Evolutionary conservation across 331 rosid genomes (phyloP).

Genomic region (Erythrophleum ivorense): DNA sequence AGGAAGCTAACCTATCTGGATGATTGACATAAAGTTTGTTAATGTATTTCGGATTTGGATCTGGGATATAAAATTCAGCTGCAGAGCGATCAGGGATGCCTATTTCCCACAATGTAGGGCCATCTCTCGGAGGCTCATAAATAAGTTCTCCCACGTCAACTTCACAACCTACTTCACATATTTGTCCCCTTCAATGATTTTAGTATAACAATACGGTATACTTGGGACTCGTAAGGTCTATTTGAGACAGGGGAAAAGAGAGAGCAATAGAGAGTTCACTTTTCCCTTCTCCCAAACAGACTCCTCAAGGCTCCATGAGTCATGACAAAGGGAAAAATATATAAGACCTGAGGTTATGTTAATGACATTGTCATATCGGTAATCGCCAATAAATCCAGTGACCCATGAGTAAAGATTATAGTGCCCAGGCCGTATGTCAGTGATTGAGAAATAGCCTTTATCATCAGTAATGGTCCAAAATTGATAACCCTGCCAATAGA

Average conservation of each 20-base stretch:
- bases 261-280: background rate
- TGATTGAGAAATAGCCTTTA: slow-evolving; percentile 58
- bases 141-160: slow-evolving; percentile 57
- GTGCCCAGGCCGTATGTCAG: slow-evolving; percentile 49
- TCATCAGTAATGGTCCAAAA: slow-evolving; percentile 74
- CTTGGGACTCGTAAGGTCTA: background rate
- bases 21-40: slow-evolving; percentile 65
- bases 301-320: background rate
- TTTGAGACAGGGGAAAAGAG: background rate
- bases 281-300: background rate
- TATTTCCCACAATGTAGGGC: slow-evolving; percentile 82
- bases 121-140: slow-evolving; percentile 69
- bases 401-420: slow-evolving; percentile 75
- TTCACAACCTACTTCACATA: slow-evolving; percentile 49
- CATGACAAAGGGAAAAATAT: background rate
- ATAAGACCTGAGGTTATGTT: slow-evolving; percentile 57
- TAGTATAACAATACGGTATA: slow-evolving; percentile 4
- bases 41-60: slow-evolving; percentile 63
- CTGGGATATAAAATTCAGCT: slow-evolving; percentile 67
- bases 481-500: slow-evolving; percentile 59
- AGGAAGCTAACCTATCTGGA: slow-evolving; percentile 59
- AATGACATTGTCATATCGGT: slow-evolving; percentile 47
- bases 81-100: slow-evolving; percentile 85
- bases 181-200: slow-evolving; percentile 16
- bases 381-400: slow-evolving; percentile 71